Evolutionary conservation across 2,329 filamentous ascomycete genomes (phyloP), one percentile per base, ranked within the genome.

Genomic region (Erysiphe pisi): DNA sequence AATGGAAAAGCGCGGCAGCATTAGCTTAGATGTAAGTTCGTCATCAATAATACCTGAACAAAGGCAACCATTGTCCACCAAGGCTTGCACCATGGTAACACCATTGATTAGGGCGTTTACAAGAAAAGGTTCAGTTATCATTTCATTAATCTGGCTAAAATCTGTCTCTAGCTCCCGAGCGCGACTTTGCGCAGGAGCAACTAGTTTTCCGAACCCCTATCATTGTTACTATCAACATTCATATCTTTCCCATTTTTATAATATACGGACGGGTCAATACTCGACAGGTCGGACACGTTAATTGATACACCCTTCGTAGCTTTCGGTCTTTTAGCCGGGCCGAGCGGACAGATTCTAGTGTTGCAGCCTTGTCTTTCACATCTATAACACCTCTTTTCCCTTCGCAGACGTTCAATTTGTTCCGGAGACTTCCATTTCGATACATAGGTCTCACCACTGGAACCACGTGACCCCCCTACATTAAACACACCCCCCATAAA

Each of bases 91-190:
- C n/a, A n/a, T n/a, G n/a, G n/a, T n/a, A 68, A 31, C 16, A 68
- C 31, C 61, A 68, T 68, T 68, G 16, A 68, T n/a, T 31, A 68
- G 31, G 16, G 28, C 28, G 31, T 68, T 68, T n/a, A 68, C 20
- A n/a, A 68, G 28, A 68, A 68, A 68, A 68, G 7, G 61, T n/a
- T 31, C 31, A n/a, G 61, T 68, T n/a, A n/a, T 68, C 61, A 68
- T 68, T 16, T 25, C 31, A 22, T 22, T 25, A 16, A n/a, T 25
- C 16, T n/a, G 28, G 28, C 61, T 68, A n/a, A 16, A 18, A n/a
- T 18, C 52, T 58, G 52, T 58, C n/a, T 58, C 52, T 58, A n/a
- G 52, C 52, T 58, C 52, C 52, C n/a, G 52, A 58, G 52, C 52
- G 52, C 52, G 52, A 58, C 52, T 58, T 18, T 58, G 52, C n/a